Evolutionary conservation across 768 basidiomycete genomes (phyloP).

Genomic region (Rubroboletus satanas): DNA sequence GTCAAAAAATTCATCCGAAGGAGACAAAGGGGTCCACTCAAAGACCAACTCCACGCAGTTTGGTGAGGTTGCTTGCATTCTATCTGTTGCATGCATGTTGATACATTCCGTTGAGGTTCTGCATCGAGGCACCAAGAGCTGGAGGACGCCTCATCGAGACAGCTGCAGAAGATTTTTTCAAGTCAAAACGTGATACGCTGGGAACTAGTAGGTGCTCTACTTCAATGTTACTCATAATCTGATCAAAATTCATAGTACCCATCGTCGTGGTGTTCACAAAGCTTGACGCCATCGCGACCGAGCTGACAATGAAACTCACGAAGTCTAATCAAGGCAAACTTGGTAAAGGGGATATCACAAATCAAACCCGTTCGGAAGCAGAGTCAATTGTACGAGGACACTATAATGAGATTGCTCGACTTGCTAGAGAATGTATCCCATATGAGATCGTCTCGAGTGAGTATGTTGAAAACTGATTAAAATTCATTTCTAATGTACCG

Average conservation of each 20-base stretch:
- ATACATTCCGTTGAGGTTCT: neutral
- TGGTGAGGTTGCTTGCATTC: neutral
- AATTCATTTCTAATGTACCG: neutral
- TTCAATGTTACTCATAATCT: neutral
- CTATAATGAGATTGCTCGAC: neutral
- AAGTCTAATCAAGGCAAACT: neutral
- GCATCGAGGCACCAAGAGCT: neutral
- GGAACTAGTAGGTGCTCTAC: neutral
- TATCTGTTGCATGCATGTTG: neutral
- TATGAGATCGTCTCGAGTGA: neutral
- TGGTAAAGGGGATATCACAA: neutral
- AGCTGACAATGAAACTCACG: neutral
- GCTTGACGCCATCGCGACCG: neutral
- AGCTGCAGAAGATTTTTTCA: neutral
- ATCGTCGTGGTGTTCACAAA: neutral
- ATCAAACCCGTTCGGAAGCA: neutral
- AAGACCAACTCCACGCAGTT: neutral
- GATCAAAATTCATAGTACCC: neutral
- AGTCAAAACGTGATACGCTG: neutral
- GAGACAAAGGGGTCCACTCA: neutral
- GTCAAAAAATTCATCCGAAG: neutral
- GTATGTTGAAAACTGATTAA: neutral
- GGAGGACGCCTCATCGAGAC: neutral
- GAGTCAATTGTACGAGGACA: neutral
- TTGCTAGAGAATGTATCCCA: neutral